phyloP scores from a whole-genome alignment of 2,329 filamentous ascomycete species.

The Parafenestella ontariensis region DNA sequence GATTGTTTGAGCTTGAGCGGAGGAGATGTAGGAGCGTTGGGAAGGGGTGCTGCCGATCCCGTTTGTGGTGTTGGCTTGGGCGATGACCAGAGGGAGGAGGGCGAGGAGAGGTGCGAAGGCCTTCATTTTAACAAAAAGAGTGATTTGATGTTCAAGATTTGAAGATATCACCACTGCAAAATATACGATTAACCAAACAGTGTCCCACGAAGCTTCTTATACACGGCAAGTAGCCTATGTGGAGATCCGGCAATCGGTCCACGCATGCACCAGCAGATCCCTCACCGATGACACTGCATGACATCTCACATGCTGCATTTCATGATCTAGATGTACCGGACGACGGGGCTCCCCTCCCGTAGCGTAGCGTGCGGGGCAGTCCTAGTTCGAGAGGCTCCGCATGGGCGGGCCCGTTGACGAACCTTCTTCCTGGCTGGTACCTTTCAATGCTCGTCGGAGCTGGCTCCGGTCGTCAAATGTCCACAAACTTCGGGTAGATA shows the following conservation, averaged over 20 bases:
- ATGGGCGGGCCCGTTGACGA: not conserved
- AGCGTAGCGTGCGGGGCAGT: not conserved
- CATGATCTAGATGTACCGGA: not conserved
- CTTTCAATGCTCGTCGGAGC: not conserved
- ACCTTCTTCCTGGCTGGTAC: not conserved
- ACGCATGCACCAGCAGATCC: too few species aligned
- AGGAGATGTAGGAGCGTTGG: conserved; percentile 26
- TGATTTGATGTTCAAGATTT: not conserved
- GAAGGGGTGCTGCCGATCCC: conserved; percentile 29
- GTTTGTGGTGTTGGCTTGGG: conserved; percentile 30
- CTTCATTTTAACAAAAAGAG: not conserved
- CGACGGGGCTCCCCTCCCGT: not conserved
- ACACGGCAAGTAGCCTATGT: too few species aligned
- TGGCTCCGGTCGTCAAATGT: not conserved
- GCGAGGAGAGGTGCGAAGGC: not conserved
- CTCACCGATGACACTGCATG: too few species aligned
- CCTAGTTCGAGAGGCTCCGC: not conserved
- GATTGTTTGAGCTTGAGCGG: conserved; percentile 32
- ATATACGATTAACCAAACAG: not conserved
- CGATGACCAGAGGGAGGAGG: not conserved
- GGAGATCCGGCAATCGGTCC: too few species aligned
- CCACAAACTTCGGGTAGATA: too few species aligned
- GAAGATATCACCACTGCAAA: too few species aligned
- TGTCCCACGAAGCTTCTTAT: too few species aligned
- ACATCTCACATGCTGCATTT: not conserved